Evolutionary conservation across 306 rosid genomes (phyloP).

Genomic region (Erythrophleum fordii): DNA sequence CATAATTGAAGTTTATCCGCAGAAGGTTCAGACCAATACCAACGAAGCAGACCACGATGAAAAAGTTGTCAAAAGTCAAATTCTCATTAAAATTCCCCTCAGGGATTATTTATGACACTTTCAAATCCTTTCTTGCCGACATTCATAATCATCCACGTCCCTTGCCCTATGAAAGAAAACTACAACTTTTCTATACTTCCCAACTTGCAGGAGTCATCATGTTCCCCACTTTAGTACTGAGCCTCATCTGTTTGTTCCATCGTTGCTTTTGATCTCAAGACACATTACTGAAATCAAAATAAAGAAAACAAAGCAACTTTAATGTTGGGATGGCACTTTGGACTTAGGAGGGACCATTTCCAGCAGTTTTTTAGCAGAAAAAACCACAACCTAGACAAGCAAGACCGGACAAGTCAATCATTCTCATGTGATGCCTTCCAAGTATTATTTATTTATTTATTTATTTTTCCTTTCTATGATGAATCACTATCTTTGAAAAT

Average conservation of each 20-base stretch:
- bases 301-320: neutral
- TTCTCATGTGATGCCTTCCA: slow-evolving; percentile 21
- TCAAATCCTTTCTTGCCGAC: neutral
- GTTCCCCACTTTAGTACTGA: neutral
- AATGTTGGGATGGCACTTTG: neutral
- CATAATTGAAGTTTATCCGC: neutral
- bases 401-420: neutral
- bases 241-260: neutral
- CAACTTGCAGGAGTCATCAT: slow-evolving; percentile 28
- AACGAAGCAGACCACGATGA: neutral
- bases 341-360: neutral
- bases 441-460: neutral
- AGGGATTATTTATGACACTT: slow-evolving; percentile 21
- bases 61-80: neutral
- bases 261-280: neutral
- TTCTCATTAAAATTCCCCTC: neutral
- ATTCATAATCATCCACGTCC: slow-evolving; percentile 13
- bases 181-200: slow-evolving; percentile 24
- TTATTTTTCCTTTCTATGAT: neutral
- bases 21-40: neutral
- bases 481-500: neutral
- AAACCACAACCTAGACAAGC: neutral
- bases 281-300: neutral
- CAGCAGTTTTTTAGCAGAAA: slow-evolving; percentile 1
- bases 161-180: neutral